Evolutionary conservation across 768 basidiomycete genomes (phyloP).

Genomic region (Trametes sanguinea): DNA sequence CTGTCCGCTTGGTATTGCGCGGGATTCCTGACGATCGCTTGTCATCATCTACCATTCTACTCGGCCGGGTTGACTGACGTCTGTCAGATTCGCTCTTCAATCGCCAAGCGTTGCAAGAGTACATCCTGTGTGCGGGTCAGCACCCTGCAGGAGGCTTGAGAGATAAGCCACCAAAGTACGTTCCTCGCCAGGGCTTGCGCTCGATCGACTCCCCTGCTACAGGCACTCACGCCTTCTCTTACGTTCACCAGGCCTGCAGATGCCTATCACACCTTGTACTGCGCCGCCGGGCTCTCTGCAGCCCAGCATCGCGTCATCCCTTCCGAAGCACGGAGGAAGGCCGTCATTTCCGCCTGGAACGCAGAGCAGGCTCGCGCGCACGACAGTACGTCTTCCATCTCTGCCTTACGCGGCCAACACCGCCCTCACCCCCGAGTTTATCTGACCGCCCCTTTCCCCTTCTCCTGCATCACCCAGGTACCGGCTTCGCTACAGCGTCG

Average conservation of each 20-base stretch:
- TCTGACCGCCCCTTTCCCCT: background rate
- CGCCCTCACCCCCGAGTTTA: constrained; percentile 13
- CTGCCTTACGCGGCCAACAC: background rate
- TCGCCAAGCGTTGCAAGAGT: constrained; percentile 79
- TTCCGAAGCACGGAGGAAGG: constrained; percentile 19
- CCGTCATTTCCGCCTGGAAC: constrained; percentile 25
- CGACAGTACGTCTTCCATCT: constrained; percentile 20
- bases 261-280: constrained; percentile 93
- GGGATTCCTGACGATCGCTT: background rate
- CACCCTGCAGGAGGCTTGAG: constrained; percentile 82
- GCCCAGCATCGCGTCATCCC: constrained; percentile 76
- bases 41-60: background rate
- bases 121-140: constrained; percentile 84
- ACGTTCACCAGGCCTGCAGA: constrained; percentile 66
- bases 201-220: background rate
- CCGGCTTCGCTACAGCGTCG: constrained; percentile 9
- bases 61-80: background rate
- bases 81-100: constrained; percentile 52
- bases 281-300: constrained; percentile 83
- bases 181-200: constrained; percentile 4
- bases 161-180: constrained; percentile 95
- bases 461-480: constrained; percentile 4
- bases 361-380: constrained; percentile 6
- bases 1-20: background rate
- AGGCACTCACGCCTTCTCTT: constrained; percentile 1